Evolutionary conservation across 2,329 filamentous ascomycete genomes (phyloP), one percentile per base, ranked within the genome.

Genomic region (Hypoxylon sp.): DNA sequence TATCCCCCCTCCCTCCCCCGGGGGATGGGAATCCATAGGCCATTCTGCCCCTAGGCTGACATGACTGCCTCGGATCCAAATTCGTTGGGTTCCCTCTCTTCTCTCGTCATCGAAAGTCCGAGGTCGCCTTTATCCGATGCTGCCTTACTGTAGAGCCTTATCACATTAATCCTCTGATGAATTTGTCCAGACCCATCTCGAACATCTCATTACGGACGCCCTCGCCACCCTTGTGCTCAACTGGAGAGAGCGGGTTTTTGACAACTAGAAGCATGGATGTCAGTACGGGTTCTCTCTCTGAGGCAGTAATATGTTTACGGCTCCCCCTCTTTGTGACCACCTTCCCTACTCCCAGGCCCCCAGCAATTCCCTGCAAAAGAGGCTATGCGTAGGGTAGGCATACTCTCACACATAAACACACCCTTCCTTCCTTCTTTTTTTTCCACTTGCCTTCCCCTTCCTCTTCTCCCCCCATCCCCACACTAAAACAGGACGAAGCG

Each of bases 151-250:
- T 14, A 36, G 5, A 41, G 14, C 36, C 46, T 53, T 51, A 19
- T 86, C 81, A 89, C 81, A 89, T 84, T 67, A 90, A 79, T 0
- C 89, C 87, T 69, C 90, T 86, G 56, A 96, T 87, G 75, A 96
- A 96, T 70, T 93, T 90, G 73, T 96, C 92, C 62, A 97, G 79
- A 0, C 89, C 90, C 69, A 91, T 80, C 78, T 92, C 90, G 72
- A 92, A 92, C 70, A 91, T 81, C 79, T 92, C 90, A 75, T 91
- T 91, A 73, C 85, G 87, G 65, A 92, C 89, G n/a, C 90, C 90
- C 25, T 86, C 87, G 61, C 90, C 90, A 41, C 87, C 87, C 73
- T 87, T 87, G 79, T 92, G 90, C 78, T 92, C 90, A 52, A 90
- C 87, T 1, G 90, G 89, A 3, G 89, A 84, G 38, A 92, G 79